Evolutionary conservation across 345 rosid species (phyloP), one percentile per base, ranked within the genome.

Genomic region (Balakata baccata): DNA sequence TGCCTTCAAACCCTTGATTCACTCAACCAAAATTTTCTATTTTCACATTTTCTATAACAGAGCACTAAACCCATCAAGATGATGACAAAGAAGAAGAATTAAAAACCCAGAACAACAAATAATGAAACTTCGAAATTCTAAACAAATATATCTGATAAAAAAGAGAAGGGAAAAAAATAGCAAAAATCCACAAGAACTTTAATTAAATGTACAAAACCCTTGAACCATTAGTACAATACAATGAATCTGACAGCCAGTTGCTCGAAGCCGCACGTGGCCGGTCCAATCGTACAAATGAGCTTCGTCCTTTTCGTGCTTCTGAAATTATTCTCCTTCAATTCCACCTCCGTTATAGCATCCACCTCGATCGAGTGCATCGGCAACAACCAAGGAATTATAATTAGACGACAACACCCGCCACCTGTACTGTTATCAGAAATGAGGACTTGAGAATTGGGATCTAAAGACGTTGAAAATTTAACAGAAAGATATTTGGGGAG

Each of bases 311-410:
- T 81, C 39, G 98, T 96, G 87, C 99, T 96, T 72, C 99, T 78
- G 85, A 91, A 93, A 25, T 98, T 98, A n/a, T 96, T 96, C 95
- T 96, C 98, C 87, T 93, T 93, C 76, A 96, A 75, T 78, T 96
- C 99, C 6, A 78, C 86, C 83, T 96, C 99, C 57, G 98, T 93
- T 41, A 96, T 97, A 0, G 96, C 68, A 66, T 96, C 99, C 59
- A 96, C 98, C 37, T 96, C 97, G 2, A 92, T 83, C 37, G 80
- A 86, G 51, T 38, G 77, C 75, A 75, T 72, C 85, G 6, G 81
- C 57, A 14, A 65, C 53, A 20, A 53, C 12, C 14, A 45, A 61
- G 49, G 77, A 13, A 38, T 9, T 16, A 13, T 37, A 46, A 0
- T 81, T 25, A 2, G 74, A 49, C 51, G 66, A 6, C 47, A 38